Percentiles rank a stretch among this genome's conserved stretches.
Conservation (phyloP, 345 rosid species). For the Bretschneidera sinensis region DNA sequence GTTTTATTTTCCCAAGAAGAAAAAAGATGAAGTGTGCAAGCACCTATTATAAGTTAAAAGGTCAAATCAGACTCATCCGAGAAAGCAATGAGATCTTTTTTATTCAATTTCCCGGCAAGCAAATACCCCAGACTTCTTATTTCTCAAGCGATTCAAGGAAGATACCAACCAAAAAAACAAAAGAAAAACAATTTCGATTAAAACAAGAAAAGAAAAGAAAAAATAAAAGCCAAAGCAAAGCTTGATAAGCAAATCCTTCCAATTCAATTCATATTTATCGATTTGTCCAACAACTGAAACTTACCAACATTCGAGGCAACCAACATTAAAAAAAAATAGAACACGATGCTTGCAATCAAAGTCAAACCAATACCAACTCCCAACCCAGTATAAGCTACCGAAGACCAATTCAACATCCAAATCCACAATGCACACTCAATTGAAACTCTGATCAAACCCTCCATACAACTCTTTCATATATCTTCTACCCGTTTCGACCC, state of each 20-base stretch:
- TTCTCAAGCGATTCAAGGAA: background rate
- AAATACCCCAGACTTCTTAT: background rate
- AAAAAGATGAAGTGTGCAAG: background rate
- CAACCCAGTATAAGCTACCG: background rate
- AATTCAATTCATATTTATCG: constrained; percentile 8
- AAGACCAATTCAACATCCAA: constrained; percentile 5
- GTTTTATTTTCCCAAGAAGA: background rate
- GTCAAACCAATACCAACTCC: constrained; percentile 18
- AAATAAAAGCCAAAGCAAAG: too few relatives aligned
- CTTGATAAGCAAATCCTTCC: background rate
- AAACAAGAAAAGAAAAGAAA: background rate
- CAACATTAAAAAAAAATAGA: background rate
- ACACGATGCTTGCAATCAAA: background rate
- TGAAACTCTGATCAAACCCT: background rate
- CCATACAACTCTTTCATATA: background rate
- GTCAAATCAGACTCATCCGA: background rate
- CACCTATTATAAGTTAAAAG: background rate
- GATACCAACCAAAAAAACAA: background rate
- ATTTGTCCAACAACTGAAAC: constrained; percentile 25
- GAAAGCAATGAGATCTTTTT: background rate
- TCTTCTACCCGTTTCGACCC: background rate
- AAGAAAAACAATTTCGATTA: background rate
- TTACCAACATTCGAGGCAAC: constrained; percentile 4
- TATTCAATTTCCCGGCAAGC: background rate
- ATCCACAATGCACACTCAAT: constrained; percentile 7